phyloP scores from a whole-genome alignment of 2,329 filamentous ascomycete species.

The Xylaria sp. region DNA sequence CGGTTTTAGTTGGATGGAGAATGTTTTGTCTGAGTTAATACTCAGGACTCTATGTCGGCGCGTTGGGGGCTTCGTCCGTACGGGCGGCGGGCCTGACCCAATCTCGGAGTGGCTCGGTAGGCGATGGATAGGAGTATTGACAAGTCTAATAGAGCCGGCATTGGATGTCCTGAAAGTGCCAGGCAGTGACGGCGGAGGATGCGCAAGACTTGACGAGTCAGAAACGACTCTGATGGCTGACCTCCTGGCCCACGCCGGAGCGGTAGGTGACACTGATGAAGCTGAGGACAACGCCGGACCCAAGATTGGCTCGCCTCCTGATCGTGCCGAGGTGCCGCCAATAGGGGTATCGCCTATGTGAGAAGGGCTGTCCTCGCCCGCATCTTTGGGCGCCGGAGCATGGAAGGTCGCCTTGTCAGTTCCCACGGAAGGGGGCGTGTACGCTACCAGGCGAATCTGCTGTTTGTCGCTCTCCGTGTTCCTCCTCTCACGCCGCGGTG shows the following conservation, averaged over 20 bases:
- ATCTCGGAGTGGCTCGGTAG: constrained; percentile 23
- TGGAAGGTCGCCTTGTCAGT: constrained; percentile 24
- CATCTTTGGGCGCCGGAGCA: constrained; percentile 16
- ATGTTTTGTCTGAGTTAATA: constrained; percentile 54
- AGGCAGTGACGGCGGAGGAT: constrained; percentile 35
- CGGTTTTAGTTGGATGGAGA: constrained; percentile 43
- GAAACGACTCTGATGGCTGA: constrained; percentile 42
- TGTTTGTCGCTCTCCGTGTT: constrained; percentile 39
- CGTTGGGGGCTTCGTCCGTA: constrained; percentile 32
- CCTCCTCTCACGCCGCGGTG: constrained; percentile 37
- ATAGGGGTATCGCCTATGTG: constrained; percentile 18
- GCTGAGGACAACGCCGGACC: constrained; percentile 35
- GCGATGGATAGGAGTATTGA: constrained; percentile 35
- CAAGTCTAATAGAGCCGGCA: constrained; percentile 35
- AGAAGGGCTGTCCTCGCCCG: constrained; percentile 18
- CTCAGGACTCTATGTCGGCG: constrained; percentile 44
- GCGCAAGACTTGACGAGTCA: constrained; percentile 30
- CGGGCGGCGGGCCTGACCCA: constrained; percentile 20
- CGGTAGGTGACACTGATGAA: constrained; percentile 27
- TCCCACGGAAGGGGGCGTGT: constrained; percentile 41
- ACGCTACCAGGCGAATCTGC: constrained; percentile 46
- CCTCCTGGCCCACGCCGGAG: constrained; percentile 37
- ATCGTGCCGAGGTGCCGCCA: constrained; percentile 21
- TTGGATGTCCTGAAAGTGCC: constrained; percentile 35
- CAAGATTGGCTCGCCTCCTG: constrained; percentile 27